Percentiles rank a stretch among this genome's conserved stretches.
Conservation (phyloP, 495 filamentous ascomycete species). For the Tricharina praecox region DNA sequence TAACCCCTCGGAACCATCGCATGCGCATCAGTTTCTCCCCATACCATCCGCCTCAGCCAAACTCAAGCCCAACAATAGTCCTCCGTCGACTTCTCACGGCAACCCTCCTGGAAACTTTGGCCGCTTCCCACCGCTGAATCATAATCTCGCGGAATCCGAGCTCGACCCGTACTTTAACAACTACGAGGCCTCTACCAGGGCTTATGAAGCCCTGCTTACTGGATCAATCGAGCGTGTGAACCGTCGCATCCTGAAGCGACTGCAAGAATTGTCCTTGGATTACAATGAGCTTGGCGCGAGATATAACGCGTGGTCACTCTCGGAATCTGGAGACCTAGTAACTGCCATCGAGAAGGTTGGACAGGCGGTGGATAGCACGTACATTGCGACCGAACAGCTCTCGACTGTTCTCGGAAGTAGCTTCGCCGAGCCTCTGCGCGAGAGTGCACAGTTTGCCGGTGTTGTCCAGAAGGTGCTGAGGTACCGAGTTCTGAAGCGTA, state of each 20-base stretch:
- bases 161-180: slow-evolving; percentile 88
- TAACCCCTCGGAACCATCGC: slow-evolving; percentile 74
- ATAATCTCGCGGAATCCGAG: slow-evolving; percentile 66
- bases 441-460: slow-evolving; percentile 91
- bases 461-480: slow-evolving; percentile 76
- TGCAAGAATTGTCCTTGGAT: slow-evolving; percentile 67
- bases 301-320: slow-evolving; percentile 93
- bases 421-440: slow-evolving; percentile 93
- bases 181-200: slow-evolving; percentile 73
- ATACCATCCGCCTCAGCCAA: slow-evolving; percentile 71
- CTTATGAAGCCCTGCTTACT: slow-evolving; percentile 68
- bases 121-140: slow-evolving; percentile 66
- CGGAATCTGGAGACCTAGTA: slow-evolving; percentile 74
- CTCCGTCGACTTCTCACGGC: slow-evolving; percentile 36
- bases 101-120: slow-evolving; percentile 42
- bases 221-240: slow-evolving; percentile 95
- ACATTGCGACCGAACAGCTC: slow-evolving; percentile 85
- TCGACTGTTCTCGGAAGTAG: slow-evolving; percentile 64
- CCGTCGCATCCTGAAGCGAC: slow-evolving; percentile 66
- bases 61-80: slow-evolving; percentile 42
- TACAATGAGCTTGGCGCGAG: slow-evolving; percentile 80
- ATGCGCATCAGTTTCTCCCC: slow-evolving; percentile 77
- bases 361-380: slow-evolving; percentile 88
- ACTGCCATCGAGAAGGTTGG: slow-evolving; percentile 86
- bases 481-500: slow-evolving; percentile 76